Conservation (phyloP, 2,329 filamentous ascomycete species). For the Botrytis galanthina region DNA sequence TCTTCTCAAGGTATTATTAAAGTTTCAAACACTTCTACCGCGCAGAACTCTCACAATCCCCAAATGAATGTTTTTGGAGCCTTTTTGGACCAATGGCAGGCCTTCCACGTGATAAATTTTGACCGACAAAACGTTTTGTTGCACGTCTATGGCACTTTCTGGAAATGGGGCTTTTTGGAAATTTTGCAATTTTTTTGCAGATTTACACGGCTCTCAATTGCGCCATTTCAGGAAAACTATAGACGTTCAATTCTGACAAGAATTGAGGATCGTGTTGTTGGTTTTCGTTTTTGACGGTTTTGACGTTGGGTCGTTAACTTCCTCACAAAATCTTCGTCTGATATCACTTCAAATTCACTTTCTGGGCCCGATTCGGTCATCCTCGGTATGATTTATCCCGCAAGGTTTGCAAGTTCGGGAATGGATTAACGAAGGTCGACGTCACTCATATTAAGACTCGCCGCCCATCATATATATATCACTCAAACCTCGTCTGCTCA, state of each 20-base stretch:
- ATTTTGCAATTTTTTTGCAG: not conserved
- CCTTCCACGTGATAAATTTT: not conserved
- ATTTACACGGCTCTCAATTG: not conserved
- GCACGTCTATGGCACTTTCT: not conserved
- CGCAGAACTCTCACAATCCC: not conserved
- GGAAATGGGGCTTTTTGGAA: not conserved
- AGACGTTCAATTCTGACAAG: not conserved
- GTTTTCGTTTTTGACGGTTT: constrained; percentile 5
- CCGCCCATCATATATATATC: not conserved
- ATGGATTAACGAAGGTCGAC: not conserved
- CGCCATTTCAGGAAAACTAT: not conserved
- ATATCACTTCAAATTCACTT: constrained; percentile 12
- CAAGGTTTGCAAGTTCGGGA: not conserved
- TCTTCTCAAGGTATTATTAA: no score
- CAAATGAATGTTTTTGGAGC: not conserved
- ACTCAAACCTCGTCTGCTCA: not conserved
- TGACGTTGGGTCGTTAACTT: not conserved
- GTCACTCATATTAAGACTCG: constrained; percentile 3
- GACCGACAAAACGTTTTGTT: not conserved
- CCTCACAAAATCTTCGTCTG: not conserved
- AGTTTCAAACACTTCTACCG: not conserved
- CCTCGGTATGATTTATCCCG: not conserved
- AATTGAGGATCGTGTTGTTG: not conserved
- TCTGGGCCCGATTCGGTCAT: not conserved
- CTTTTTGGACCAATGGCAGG: not conserved